These are phyloP conservation scores for Chionographis japonica DNA, from an alignment of 106 monocot species.

Conservation along the genomic window DNA sequence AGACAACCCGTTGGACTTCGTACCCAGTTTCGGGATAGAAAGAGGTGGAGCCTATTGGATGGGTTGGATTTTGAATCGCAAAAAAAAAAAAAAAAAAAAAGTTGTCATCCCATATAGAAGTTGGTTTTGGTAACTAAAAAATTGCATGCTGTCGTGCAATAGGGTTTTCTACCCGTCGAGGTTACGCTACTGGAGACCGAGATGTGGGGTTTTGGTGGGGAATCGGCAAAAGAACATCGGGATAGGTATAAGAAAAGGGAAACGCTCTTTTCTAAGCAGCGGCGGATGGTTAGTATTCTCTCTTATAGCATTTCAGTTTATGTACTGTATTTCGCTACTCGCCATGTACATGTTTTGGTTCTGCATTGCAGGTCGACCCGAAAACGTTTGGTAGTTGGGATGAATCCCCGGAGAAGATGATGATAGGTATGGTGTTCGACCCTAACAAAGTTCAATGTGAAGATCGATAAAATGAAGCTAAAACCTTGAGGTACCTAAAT, in stretches of 20 bases:
- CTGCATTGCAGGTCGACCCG: slow-evolving; percentile 62
- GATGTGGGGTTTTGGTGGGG: slow-evolving; percentile 89
- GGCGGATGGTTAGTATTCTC: slow-evolving; percentile 73
- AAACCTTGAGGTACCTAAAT: too few relatives aligned
- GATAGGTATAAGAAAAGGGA: slow-evolving; percentile 79
- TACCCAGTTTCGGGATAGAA: too few relatives aligned
- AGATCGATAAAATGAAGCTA: slow-evolving; percentile 77
- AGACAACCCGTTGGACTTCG: too few relatives aligned
- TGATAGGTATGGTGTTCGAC: slow-evolving; percentile 87
- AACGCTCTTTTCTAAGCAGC: slow-evolving; percentile 71
- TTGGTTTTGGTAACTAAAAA: too few relatives aligned
- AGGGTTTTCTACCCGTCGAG: slow-evolving; percentile 78
- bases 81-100: too few relatives aligned
- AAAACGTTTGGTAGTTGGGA: slow-evolving; percentile 90
- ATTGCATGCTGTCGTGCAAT: background rate
- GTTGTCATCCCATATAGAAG: too few relatives aligned
- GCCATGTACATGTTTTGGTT: background rate
- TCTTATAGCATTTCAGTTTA: background rate
- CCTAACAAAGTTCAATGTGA: slow-evolving; percentile 74
- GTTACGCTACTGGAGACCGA: slow-evolving; percentile 72
- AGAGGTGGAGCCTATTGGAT: too few relatives aligned
- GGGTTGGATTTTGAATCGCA: too few relatives aligned
- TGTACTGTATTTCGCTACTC: background rate
- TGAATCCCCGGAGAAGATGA: slow-evolving; percentile 96
- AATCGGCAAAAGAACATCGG: slow-evolving; percentile 47